phyloP scores from a whole-genome alignment of 306 rosid species.

The Prunus mume region DNA sequence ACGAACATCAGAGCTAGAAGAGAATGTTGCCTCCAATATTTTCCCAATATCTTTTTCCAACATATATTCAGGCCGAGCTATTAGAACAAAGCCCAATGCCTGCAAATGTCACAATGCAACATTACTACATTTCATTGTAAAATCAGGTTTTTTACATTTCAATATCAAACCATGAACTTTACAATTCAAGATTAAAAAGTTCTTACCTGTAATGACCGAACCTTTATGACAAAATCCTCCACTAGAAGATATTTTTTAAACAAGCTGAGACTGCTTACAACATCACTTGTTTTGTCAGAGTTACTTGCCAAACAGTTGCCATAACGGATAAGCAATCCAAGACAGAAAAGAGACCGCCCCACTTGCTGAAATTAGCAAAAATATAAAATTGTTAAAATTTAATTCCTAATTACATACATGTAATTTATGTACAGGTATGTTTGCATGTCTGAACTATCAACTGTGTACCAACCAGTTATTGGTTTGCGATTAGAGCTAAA shows the following conservation, averaged over 20 bases:
- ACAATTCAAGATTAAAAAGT: conserved; percentile 1
- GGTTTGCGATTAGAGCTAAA: background rate
- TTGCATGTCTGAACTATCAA: background rate
- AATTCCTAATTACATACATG: background rate
- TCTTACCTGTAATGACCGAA: conserved; percentile 85
- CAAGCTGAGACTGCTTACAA: conserved; percentile 56
- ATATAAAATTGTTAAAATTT: background rate
- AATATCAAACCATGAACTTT: conserved; percentile 1
- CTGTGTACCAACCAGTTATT: background rate
- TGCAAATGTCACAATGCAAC: conserved; percentile 41
- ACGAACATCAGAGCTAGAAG: conserved; percentile 65
- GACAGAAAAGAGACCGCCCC: conserved; percentile 90
- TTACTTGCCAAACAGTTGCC: conserved; percentile 63
- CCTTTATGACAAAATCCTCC: conserved; percentile 71
- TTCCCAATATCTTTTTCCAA: conserved; percentile 80
- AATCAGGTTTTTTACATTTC: conserved; percentile 8
- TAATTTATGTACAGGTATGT: background rate
- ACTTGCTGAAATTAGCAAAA: conserved; percentile 56
- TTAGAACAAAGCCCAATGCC: conserved; percentile 90
- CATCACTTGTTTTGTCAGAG: conserved; percentile 52
- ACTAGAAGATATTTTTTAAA: conserved; percentile 61
- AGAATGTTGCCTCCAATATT: conserved; percentile 61
- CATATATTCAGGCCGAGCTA: conserved; percentile 95
- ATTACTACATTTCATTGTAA: conserved; percentile 25
- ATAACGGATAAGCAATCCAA: conserved; percentile 89